Evolutionary conservation across 495 filamentous ascomycete genomes (phyloP).

Genomic region (Schizothecium vesticola): DNA sequence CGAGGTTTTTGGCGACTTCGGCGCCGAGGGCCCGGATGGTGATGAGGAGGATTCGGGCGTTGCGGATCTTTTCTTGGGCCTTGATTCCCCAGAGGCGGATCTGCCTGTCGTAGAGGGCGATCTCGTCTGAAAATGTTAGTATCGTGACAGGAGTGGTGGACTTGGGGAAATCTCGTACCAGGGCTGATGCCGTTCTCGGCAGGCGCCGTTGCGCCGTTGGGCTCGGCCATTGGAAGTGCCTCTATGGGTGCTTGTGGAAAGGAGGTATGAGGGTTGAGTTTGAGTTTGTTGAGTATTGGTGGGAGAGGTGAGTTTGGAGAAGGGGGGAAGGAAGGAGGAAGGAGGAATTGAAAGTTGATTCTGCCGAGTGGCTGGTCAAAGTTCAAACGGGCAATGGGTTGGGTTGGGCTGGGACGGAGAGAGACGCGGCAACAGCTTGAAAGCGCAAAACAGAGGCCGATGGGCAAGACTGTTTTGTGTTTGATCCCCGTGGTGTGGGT

Average conservation of each 20-base stretch:
- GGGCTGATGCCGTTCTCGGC: conserved; percentile 28
- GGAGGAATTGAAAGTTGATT: not conserved
- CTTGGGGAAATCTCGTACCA: conserved; percentile 16
- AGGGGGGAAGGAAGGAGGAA: not conserved
- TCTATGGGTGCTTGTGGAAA: not conserved
- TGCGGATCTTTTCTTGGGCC: conserved; percentile 84
- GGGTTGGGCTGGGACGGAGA: not conserved
- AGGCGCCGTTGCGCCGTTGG: conserved; percentile 9
- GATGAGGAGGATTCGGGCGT: conserved; percentile 84
- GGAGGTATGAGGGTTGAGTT: not conserved
- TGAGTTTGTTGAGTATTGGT: not conserved
- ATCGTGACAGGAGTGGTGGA: not conserved
- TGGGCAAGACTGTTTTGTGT: not conserved
- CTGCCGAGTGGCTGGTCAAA: not conserved
- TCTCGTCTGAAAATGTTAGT: conserved; percentile 63
- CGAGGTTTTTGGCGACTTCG: conserved; percentile 96
- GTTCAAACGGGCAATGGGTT: not conserved
- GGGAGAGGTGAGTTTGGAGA: not conserved
- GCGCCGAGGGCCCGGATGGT: conserved; percentile 85
- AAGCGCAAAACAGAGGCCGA: too few relatives aligned
- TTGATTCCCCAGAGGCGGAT: conserved; percentile 98
- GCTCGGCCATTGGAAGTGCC: not conserved
- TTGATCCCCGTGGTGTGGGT: not conserved
- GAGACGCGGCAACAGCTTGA: not conserved
- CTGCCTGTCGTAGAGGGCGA: conserved; percentile 95